phyloP scores from a whole-genome alignment of 2,329 filamentous ascomycete genomes.

The Aspergillus oerlinghausenensis region DNA sequence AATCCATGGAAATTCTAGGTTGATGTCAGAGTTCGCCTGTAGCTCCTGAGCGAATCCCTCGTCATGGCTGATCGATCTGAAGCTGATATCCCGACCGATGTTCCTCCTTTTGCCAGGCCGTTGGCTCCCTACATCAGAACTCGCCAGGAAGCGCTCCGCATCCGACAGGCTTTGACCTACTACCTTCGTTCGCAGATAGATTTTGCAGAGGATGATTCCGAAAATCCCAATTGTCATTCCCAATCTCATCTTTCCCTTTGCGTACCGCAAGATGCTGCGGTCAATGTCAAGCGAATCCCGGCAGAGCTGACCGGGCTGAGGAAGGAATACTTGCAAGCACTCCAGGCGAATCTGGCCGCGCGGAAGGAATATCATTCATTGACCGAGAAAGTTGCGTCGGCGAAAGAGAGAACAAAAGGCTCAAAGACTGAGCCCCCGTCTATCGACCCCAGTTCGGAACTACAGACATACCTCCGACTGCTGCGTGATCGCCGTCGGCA shows the following conservation, averaged over 20 bases:
- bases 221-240: conserved; percentile 15
- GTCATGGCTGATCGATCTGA: conserved; percentile 20
- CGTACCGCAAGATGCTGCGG: conserved; percentile 28
- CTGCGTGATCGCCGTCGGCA: conserved; percentile 44
- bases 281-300: conserved; percentile 32
- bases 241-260: conserved; percentile 33
- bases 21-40: not conserved
- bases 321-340: conserved; percentile 43
- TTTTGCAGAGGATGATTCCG: conserved; percentile 24
- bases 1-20: not conserved
- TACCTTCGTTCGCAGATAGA: conserved; percentile 36
- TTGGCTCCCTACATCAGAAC: conserved; percentile 37
- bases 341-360: conserved; percentile 40
- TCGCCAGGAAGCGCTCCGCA: conserved; percentile 35
- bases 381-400: conserved; percentile 27
- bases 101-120: conserved; percentile 32
- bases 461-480: conserved; percentile 41
- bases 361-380: conserved; percentile 34
- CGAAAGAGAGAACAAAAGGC: conserved; percentile 21
- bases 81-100: conserved; percentile 18
- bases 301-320: conserved; percentile 40
- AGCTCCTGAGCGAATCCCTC: not conserved
- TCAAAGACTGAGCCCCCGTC: conserved; percentile 12
- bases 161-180: conserved; percentile 36
- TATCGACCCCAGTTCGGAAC: conserved; percentile 20